Percentiles rank a stretch among this genome's conserved stretches.
phyloP scores from a whole-genome alignment of 495 filamentous ascomycete genomes.

The Penicillium pulvis region DNA sequence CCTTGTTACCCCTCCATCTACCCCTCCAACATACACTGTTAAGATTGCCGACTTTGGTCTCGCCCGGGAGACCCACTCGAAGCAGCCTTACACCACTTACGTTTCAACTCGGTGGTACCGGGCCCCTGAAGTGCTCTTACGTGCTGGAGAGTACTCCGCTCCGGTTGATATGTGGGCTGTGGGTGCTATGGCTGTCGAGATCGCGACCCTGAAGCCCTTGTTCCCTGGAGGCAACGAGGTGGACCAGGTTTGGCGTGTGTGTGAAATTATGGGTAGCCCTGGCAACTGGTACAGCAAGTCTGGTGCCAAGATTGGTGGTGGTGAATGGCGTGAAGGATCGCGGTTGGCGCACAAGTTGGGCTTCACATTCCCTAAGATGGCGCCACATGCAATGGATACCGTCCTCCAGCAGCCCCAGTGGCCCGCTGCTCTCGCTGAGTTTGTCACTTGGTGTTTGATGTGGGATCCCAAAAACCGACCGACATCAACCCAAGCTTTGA shows the following conservation, averaged over 20 bases:
- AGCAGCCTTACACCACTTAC: conserved; percentile 95
- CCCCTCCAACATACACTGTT: conserved; percentile 89
- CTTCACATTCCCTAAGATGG: conserved; percentile 99
- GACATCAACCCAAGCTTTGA: conserved; percentile 90
- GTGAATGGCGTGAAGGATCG: conserved; percentile 96
- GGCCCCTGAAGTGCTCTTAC: conserved; percentile 90
- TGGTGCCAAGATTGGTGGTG: conserved; percentile 84
- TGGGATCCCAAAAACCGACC: conserved; percentile 96
- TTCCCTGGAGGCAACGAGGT: conserved; percentile 99
- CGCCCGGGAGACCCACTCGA: conserved; percentile 96
- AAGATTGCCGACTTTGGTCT: conserved; percentile 99
- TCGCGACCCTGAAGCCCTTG: conserved; percentile 94
- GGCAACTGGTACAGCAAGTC: conserved; percentile 96
- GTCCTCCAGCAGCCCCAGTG: conserved; percentile 89
- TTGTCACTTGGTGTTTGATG: conserved; percentile 99
- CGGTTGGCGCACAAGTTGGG: conserved; percentile 92
- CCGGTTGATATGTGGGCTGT: conserved; percentile 98
- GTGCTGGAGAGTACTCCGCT: conserved; percentile 95
- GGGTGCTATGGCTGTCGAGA: conserved; percentile 99
- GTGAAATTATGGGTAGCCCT: conserved; percentile 99
- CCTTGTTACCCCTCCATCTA: conserved; percentile 91
- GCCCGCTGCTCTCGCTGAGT: conserved; percentile 83
- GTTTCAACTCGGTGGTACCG: conserved; percentile 99
- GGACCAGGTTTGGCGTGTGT: conserved; percentile 98
- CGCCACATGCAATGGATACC: conserved; percentile 93